These are phyloP conservation scores for Cetraspora pellucida DNA, from an alignment of 192 early-diverging fungal species.

Conservation along the genomic window DNA sequence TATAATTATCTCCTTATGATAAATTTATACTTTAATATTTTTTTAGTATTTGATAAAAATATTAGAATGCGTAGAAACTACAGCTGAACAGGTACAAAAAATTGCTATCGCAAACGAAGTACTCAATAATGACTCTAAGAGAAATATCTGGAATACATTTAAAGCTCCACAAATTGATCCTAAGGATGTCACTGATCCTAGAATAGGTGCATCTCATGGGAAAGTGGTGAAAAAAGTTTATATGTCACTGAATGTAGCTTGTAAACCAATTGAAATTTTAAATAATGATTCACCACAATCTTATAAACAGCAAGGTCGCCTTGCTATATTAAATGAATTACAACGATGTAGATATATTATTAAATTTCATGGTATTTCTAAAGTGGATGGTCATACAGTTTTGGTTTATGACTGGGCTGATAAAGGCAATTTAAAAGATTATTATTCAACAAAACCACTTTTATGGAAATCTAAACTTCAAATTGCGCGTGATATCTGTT, in stretches of 20 bases:
- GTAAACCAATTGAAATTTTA: neutral
- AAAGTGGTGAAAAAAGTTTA: neutral
- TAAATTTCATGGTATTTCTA: conserved; percentile 5
- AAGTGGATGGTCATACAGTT: neutral
- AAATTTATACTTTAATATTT: too few species aligned
- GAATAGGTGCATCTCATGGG: too few species aligned
- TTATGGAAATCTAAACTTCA: conserved; percentile 32
- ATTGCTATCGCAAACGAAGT: too few species aligned
- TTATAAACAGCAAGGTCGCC: neutral
- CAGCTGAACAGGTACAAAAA: too few species aligned
- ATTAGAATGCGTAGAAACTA: too few species aligned
- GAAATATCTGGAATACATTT: neutral
- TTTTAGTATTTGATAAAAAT: too few species aligned
- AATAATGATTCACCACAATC: too few species aligned
- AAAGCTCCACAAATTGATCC: too few species aligned
- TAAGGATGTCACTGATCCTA: neutral
- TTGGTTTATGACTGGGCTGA: conserved; percentile 25
- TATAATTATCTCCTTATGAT: too few species aligned
- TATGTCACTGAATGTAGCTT: neutral
- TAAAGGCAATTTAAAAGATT: conserved; percentile 3
- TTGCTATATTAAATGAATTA: neutral
- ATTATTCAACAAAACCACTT: conserved; percentile 24
- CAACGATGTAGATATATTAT: neutral
- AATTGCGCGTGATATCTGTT: conserved; percentile 41
- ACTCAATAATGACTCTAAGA: too few species aligned